Evolutionary conservation across 2,329 filamentous ascomycete genomes (phyloP).

Genomic region (Calonectria crousiana): DNA sequence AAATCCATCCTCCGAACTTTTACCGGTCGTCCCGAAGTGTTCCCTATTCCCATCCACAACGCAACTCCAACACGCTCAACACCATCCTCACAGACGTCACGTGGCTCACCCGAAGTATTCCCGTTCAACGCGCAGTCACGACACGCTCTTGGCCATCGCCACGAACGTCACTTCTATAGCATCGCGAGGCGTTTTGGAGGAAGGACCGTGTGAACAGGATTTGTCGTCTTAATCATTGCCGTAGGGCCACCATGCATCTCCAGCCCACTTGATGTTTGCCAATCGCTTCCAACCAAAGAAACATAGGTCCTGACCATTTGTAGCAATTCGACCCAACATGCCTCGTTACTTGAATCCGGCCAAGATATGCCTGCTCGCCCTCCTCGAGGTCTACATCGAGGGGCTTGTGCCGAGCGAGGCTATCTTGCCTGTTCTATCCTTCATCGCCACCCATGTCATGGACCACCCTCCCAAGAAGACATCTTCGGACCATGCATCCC

Average conservation of each 20-base stretch:
- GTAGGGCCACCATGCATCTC: background rate
- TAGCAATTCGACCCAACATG: conserved; percentile 54
- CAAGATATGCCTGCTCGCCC: conserved; percentile 84
- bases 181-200: background rate
- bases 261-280: background rate
- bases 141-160: background rate
- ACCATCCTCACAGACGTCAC: background rate
- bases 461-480: conserved; percentile 54
- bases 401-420: conserved; percentile 76
- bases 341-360: conserved; percentile 88
- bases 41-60: too few relatives aligned
- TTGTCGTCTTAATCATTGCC: background rate
- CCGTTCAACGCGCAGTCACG: background rate
- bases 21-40: too few relatives aligned
- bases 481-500: conserved; percentile 42
- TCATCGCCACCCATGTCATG: conserved; percentile 79
- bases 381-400: conserved; percentile 85
- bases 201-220: background rate
- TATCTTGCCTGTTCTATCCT: conserved; percentile 82
- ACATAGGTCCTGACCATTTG: background rate
- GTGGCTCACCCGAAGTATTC: background rate
- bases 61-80: too few relatives aligned
- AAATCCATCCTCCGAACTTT: too few relatives aligned
- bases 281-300: background rate
- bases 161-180: background rate